Conservation (phyloP, 179 eudicot genomes). For the Carnegiea gigantea region DNA sequence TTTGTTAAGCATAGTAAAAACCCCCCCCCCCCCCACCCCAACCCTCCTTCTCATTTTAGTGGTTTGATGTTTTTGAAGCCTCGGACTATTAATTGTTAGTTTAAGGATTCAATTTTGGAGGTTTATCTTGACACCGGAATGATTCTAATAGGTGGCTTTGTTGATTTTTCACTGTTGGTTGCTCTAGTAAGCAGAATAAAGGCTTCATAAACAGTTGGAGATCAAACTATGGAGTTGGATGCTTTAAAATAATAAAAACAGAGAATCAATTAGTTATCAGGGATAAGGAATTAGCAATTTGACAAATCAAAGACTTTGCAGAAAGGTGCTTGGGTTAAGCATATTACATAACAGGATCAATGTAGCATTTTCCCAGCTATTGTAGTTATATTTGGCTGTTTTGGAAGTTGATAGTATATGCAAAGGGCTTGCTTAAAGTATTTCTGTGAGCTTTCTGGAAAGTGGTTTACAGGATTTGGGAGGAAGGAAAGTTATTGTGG, state of each 20-base stretch:
- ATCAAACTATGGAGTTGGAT: not conserved
- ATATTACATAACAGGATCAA: not conserved
- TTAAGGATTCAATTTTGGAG: not conserved
- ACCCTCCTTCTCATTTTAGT: not conserved
- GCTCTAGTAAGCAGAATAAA: not conserved
- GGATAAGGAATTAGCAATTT: slow-evolving; percentile 7
- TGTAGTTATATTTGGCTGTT: not conserved
- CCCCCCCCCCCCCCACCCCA: too few relatives aligned
- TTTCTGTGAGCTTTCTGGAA: not conserved
- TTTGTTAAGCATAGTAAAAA: not conserved
- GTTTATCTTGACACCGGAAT: not conserved
- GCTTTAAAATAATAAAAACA: not conserved
- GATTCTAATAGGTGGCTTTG: not conserved
- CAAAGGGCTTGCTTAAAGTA: not conserved
- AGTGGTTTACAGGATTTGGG: not conserved
- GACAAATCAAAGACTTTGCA: not conserved
- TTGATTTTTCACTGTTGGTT: not conserved
- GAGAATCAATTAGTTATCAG: not conserved
- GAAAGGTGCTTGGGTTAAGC: not conserved
- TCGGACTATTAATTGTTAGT: not conserved
- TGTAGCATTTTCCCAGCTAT: not conserved
- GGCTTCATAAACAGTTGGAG: not conserved
- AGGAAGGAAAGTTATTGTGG: not conserved
- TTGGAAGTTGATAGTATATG: not conserved
- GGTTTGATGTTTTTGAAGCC: not conserved